phyloP scores from a whole-genome alignment of 1,284 basidiomycete genomes.

The Wallemia hederae region DNA sequence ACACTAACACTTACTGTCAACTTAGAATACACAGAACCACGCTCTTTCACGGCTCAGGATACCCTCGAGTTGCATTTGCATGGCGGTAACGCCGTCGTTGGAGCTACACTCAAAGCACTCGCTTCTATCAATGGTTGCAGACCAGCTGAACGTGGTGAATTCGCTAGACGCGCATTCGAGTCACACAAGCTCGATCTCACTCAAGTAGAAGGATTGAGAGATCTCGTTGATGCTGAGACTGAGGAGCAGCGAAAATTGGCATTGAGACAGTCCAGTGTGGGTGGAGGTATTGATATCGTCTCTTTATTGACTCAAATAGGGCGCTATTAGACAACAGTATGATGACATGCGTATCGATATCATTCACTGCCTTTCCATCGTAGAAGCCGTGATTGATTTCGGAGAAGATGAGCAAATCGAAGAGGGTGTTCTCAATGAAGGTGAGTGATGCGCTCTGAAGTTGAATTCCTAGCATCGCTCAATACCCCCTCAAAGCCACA shows the following conservation, averaged over 20 bases:
- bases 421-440: constrained; percentile 35
- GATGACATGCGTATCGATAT: constrained; percentile 32
- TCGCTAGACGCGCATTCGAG: constrained; percentile 50
- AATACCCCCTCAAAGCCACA: no score
- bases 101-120: constrained; percentile 34
- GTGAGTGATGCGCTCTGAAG: constrained; percentile 14
- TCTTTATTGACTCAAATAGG: constrained; percentile 19
- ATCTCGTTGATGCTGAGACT: constrained; percentile 59
- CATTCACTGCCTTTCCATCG: constrained; percentile 36
- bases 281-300: constrained; percentile 7
- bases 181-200: constrained; percentile 51
- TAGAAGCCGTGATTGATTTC: constrained; percentile 72
- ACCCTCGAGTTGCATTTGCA: constrained; percentile 64
- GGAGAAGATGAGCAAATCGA: constrained; percentile 65
- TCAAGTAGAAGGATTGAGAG: constrained; percentile 52
- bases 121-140: constrained; percentile 29
- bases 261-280: constrained; percentile 31
- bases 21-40: constrained; percentile 16
- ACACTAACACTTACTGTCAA: not conserved
- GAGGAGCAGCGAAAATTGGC: constrained; percentile 46
- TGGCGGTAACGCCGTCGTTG: constrained; percentile 49
- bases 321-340: constrained; percentile 27
- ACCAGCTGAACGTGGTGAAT: constrained; percentile 56
- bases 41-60: constrained; percentile 51
- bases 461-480: no score